Conservation (phyloP, 2,329 filamentous ascomycete genomes). For the Stagonosporopsis rhizophila region DNA sequence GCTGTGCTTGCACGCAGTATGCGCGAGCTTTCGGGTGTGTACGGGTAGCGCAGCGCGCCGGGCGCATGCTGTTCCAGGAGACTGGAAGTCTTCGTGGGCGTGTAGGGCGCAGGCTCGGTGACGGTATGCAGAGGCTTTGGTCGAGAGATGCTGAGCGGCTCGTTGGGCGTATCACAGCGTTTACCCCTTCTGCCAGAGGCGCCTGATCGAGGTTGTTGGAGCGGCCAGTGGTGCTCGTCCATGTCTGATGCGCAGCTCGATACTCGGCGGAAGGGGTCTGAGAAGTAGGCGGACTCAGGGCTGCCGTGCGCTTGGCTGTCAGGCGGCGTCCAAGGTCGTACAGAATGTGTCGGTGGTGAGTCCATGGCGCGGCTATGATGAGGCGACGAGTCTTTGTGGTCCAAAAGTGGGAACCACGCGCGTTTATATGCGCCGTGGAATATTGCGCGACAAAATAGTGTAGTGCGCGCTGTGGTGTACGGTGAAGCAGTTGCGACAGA, state of each 20-base stretch:
- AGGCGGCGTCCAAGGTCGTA: slow-evolving; percentile 43
- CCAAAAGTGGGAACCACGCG: slow-evolving; percentile 9
- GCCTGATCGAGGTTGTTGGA: slow-evolving; percentile 8
- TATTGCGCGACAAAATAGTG: slow-evolving; percentile 3
- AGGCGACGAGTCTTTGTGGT: slow-evolving; percentile 17
- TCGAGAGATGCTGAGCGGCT: slow-evolving; percentile 18
- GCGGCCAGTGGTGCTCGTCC: slow-evolving; percentile 22
- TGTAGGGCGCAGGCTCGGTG: slow-evolving; percentile 32
- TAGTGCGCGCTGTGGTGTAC: slow-evolving; percentile 8
- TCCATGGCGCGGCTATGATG: slow-evolving; percentile 29
- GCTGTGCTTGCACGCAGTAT: slow-evolving; percentile 25
- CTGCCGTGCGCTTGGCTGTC: slow-evolving; percentile 29
- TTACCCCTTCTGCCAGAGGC: slow-evolving; percentile 10
- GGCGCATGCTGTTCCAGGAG: slow-evolving; percentile 18
- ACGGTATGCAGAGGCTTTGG: slow-evolving; percentile 25
- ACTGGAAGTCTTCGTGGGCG: slow-evolving; percentile 28
- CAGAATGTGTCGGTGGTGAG: slow-evolving; percentile 28
- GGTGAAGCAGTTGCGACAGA: slow-evolving; percentile 17
- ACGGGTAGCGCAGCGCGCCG: slow-evolving; percentile 38
- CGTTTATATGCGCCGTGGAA: slow-evolving; percentile 17
- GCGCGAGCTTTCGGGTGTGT: slow-evolving; percentile 42
- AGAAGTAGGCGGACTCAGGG: slow-evolving; percentile 31
- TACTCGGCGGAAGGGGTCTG: slow-evolving; percentile 25
- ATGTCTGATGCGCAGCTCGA: slow-evolving; percentile 19
- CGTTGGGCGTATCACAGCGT: slow-evolving; percentile 23